Base-by-base conservation (phyloP, 2,329 filamentous ascomycete species). In the Cercospora sesami region DNA sequence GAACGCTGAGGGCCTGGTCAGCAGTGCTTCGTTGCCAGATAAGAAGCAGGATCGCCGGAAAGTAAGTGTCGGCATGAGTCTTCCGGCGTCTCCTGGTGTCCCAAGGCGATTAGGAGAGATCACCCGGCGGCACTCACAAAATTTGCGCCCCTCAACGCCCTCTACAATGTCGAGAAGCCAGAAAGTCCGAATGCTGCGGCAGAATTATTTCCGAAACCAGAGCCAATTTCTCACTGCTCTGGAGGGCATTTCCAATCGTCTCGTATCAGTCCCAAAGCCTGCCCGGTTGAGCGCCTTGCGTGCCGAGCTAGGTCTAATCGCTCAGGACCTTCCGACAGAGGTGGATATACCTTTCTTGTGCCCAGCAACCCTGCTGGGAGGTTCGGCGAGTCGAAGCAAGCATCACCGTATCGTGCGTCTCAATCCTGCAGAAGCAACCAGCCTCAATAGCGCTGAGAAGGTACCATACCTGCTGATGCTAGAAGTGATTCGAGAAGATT, bases 391-490 rank as follows among this genome's bases (percentile, higher is more conserved):
- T 28, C 89, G 88, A 76, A 94, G 91, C 75, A 87, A 87, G 64
- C 92, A 95, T 77, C 92, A 95, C 76, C 88, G 92, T 39, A 93
- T 95, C 68, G 91, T 95, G 57, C 87, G 92, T 42, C 84, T 95
- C 60, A 95, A 94, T 75, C 92, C 92, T 6, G 91, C 91, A 1
- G 92, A 95, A 79, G 90, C 92, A 5, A 94, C 92, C 0, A 92
- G 94, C 64, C 81, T 95, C 62, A 95, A 95, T 79, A 95, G 92
- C 77, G 92, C 92, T 4, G 91, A 95, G 78, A 91, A 93, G 77
- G 92, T 95, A 55, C 92, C 92, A 0, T 95, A 93, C 79, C 80
- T 95, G 60, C 84, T 95, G 30, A 94, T 95, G 91, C 87, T 94
- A 2, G 92, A 95, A 76, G 89, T 95, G 23, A 80, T 95, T 59